Conservation (phyloP, 768 basidiomycete genomes). For the Termitomyces sp. region DNA sequence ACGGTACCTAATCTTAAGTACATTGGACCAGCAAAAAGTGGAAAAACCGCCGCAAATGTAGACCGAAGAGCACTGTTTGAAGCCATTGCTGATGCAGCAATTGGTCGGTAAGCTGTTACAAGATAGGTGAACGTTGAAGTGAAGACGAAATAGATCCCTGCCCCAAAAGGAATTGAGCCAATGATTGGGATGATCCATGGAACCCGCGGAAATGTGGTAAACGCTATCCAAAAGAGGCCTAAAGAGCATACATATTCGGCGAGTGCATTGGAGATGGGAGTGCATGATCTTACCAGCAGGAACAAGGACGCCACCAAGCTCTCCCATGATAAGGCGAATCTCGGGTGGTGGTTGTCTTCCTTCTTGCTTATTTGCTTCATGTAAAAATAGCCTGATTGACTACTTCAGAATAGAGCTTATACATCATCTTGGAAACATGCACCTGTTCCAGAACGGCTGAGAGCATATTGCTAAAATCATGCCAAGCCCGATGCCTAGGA, state of each 20-base stretch:
- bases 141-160: slow-evolving; percentile 62
- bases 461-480: slow-evolving; percentile 44
- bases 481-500: slow-evolving; percentile 58
- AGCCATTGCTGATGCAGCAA: slow-evolving; percentile 64
- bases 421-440: slow-evolving; percentile 13
- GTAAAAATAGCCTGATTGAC: not conserved
- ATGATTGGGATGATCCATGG: slow-evolving; percentile 68
- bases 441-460: slow-evolving; percentile 56
- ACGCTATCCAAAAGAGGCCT: slow-evolving; percentile 62
- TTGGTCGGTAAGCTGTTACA: slow-evolving; percentile 62
- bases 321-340: slow-evolving; percentile 57
- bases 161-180: slow-evolving; percentile 60
- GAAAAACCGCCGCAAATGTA: slow-evolving; percentile 57
- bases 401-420: slow-evolving; percentile 15
- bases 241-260: slow-evolving; percentile 28
- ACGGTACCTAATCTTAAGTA: slow-evolving; percentile 66
- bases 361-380: slow-evolving; percentile 25
- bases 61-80: slow-evolving; percentile 61
- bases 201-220: slow-evolving; percentile 39
- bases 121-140: slow-evolving; percentile 68
- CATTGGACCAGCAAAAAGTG: slow-evolving; percentile 60
- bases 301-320: slow-evolving; percentile 61
- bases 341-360: slow-evolving; percentile 56
- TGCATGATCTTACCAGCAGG: slow-evolving; percentile 42
- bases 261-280: slow-evolving; percentile 43